These are phyloP conservation scores for Ganoderma lucidum DNA, from an alignment of 1,284 basidiomycete genomes.

Conservation along the genomic window DNA sequence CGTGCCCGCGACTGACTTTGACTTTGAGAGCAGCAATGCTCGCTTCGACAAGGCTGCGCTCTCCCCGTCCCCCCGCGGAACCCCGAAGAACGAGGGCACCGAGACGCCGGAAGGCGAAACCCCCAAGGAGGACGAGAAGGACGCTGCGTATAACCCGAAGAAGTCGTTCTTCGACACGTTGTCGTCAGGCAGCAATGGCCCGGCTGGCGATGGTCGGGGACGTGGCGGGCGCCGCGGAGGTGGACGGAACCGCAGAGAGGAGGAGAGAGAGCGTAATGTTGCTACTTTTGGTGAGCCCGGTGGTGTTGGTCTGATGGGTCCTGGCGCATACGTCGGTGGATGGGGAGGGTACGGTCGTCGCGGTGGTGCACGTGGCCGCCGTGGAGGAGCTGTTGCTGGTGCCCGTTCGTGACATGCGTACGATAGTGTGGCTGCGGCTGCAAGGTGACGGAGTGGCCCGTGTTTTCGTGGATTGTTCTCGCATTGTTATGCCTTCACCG, in stretches of 20 bases:
- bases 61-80: conserved; percentile 38
- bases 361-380: conserved; percentile 49
- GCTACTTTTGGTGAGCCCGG: conserved; percentile 86
- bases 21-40: conserved; percentile 77
- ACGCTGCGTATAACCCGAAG: conserved; percentile 74
- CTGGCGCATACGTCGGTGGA: conserved; percentile 62
- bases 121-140: conserved; percentile 38
- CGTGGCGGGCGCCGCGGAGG: conserved; percentile 56
- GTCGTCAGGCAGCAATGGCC: conserved; percentile 55
- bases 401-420: conserved; percentile 32
- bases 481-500: conserved; percentile 18
- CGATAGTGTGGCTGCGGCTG: background rate
- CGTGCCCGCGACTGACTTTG: conserved; percentile 77
- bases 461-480: conserved; percentile 14
- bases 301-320: conserved; percentile 75
- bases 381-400: conserved; percentile 32
- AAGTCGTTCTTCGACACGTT: conserved; percentile 83
- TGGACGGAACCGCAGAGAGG: conserved; percentile 74
- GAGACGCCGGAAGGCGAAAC: conserved; percentile 34
- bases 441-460: background rate
- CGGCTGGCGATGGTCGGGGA: conserved; percentile 39
- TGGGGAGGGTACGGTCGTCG: conserved; percentile 61
- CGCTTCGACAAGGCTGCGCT: conserved; percentile 78
- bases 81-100: conserved; percentile 38
- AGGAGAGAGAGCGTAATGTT: conserved; percentile 81